phyloP scores from a whole-genome alignment of 805 yeast genomes.

The Ogataea philodendri region DNA sequence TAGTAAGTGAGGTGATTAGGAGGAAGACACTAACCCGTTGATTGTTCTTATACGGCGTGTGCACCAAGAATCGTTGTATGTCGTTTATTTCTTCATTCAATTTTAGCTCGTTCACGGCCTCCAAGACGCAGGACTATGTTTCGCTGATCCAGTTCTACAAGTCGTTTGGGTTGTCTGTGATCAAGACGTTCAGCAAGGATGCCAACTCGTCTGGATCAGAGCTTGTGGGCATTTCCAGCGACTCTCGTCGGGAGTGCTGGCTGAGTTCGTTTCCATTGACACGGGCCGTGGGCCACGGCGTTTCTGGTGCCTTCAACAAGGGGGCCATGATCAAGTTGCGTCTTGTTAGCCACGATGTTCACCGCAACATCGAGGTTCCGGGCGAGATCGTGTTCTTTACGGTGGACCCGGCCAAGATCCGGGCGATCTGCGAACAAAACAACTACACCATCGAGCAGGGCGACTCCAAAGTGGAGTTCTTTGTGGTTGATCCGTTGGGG shows the following conservation, averaged over 20 bases:
- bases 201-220: slow-evolving; percentile 34
- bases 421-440: slow-evolving; percentile 21
- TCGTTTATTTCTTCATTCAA: slow-evolving; percentile 36
- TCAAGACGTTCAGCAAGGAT: slow-evolving; percentile 59
- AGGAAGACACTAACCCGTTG: slow-evolving; percentile 12
- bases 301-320: slow-evolving; percentile 24
- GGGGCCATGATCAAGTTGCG: slow-evolving; percentile 51
- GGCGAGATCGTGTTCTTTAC: slow-evolving; percentile 42
- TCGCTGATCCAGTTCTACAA: slow-evolving; percentile 55
- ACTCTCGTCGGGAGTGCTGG: slow-evolving; percentile 72
- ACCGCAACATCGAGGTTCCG: slow-evolving; percentile 33
- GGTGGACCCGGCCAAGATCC: slow-evolving; percentile 34
- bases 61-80: slow-evolving; percentile 5
- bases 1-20: slow-evolving; percentile 12
- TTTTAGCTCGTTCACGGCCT: slow-evolving; percentile 61
- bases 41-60: slow-evolving; percentile 9
- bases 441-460: slow-evolving; percentile 20
- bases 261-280: slow-evolving; percentile 60
- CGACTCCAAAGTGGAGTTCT: slow-evolving; percentile 27
- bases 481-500: slow-evolving; percentile 65
- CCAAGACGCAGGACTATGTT: slow-evolving; percentile 44
- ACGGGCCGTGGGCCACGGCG: slow-evolving; percentile 19
- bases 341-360: slow-evolving; percentile 38
- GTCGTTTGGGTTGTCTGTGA: slow-evolving; percentile 56
- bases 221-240: slow-evolving; percentile 57